Percentiles rank a stretch among this genome's conserved stretches.
Conservation (phyloP, 2,329 filamentous ascomycete species). For the Clarireedia monteithiana region DNA sequence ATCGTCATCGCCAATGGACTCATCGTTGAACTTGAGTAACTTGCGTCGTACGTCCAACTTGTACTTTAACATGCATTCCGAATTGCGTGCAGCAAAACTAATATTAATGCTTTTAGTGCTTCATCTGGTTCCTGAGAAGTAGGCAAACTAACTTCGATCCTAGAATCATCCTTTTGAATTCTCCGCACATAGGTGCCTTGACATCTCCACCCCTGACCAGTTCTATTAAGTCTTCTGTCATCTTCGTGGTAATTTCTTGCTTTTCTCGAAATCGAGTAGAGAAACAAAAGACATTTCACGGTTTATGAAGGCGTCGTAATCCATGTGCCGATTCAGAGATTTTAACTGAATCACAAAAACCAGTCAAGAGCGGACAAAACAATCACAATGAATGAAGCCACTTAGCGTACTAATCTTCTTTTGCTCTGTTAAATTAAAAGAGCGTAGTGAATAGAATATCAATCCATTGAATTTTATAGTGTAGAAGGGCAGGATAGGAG, state of each 20-base stretch:
- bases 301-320: background rate
- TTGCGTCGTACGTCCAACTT: constrained; percentile 11
- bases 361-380: background rate
- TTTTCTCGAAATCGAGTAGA: background rate
- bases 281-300: constrained; percentile 5
- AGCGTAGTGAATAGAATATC: too few relatives aligned
- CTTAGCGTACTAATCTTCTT: too few relatives aligned
- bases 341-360: background rate
- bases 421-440: too few relatives aligned
- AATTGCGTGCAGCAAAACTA: constrained; percentile 7
- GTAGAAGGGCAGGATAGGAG: background rate
- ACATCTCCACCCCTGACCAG: constrained; percentile 32
- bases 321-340: background rate
- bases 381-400: background rate
- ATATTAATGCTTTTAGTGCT: background rate
- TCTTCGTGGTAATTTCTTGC: background rate
- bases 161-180: constrained; percentile 22
- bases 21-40: constrained; percentile 18
- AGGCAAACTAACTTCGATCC: constrained; percentile 15
- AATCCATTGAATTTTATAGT: background rate
- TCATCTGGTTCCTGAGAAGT: background rate
- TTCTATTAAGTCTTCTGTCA: constrained; percentile 2
- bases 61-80: constrained; percentile 2
- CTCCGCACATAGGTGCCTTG: constrained; percentile 9
- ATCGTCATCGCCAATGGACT: constrained; percentile 9